These are phyloP conservation scores for Rosa multiflora DNA, from an alignment of 306 rosid species.

Conservation along the genomic window DNA sequence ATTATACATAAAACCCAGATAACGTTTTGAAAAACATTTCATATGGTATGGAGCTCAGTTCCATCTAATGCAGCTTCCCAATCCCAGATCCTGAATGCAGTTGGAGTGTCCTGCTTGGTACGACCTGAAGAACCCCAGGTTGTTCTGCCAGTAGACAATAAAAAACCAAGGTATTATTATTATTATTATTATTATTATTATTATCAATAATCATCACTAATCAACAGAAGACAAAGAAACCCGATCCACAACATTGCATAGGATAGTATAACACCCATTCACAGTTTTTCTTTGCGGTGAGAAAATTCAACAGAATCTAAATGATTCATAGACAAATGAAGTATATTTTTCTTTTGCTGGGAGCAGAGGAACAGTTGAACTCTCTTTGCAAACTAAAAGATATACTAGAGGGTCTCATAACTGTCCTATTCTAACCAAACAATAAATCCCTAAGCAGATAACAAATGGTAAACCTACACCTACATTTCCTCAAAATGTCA, in stretches of 20 bases:
- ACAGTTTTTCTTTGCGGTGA: background rate
- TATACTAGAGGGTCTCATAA: too few species aligned
- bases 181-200: background rate
- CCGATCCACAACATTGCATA: background rate
- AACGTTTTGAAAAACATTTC: background rate
- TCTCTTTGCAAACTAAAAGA: background rate
- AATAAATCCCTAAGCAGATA: background rate
- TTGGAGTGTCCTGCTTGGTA: constrained; percentile 60
- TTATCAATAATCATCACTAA: background rate
- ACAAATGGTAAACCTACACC: background rate
- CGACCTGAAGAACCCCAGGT: constrained; percentile 97
- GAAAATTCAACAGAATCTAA: background rate
- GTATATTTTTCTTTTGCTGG: background rate
- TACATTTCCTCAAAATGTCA: background rate
- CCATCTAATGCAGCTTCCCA: constrained; percentile 9
- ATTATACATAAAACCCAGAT: background rate
- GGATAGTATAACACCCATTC: background rate
- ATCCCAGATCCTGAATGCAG: constrained; percentile 56
- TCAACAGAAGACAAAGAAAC: background rate
- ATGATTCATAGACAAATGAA: too few species aligned
- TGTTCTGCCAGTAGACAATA: constrained; percentile 48
- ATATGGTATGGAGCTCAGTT: background rate
- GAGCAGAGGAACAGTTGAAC: background rate
- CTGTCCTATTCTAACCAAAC: background rate
- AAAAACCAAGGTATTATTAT: background rate